A percentile compares a stretch with the other conserved stretches of the same genome.
phyloP scores from a whole-genome alignment of 345 rosid species.

The Eucalyptus victrix region DNA sequence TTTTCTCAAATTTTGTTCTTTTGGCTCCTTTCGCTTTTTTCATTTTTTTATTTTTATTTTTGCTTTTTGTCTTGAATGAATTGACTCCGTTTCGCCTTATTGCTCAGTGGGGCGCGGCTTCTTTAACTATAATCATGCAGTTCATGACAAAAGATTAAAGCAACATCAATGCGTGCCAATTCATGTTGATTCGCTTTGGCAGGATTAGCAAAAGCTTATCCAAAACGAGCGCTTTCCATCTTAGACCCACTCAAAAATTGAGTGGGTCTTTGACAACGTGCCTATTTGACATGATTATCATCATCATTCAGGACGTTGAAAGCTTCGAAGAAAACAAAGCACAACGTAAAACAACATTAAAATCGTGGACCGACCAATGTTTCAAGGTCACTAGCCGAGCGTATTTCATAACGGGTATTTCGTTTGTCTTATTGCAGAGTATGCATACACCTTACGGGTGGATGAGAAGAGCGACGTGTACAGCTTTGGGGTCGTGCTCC shows the following conservation, averaged over 20 bases:
- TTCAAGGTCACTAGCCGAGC: neutral
- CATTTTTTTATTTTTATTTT: neutral
- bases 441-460: constrained; percentile 61
- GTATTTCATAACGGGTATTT: neutral
- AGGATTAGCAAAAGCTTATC: neutral
- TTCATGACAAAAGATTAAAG: neutral
- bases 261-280: neutral
- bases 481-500: constrained; percentile 58
- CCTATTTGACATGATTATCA: neutral
- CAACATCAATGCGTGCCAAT: neutral
- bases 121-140: neutral
- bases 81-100: neutral
- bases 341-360: neutral
- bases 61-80: neutral
- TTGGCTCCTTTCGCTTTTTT: neutral
- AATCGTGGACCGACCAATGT: neutral
- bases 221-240: neutral
- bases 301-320: neutral
- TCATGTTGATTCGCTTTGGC: neutral
- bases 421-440: constrained; percentile 16
- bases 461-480: constrained; percentile 70
- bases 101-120: neutral
- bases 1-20: neutral
- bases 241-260: neutral
- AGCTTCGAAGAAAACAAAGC: neutral